phyloP scores from a whole-genome alignment of 2,329 filamentous ascomycete genomes.

The Immersiporthe knoxdaviesiana region DNA sequence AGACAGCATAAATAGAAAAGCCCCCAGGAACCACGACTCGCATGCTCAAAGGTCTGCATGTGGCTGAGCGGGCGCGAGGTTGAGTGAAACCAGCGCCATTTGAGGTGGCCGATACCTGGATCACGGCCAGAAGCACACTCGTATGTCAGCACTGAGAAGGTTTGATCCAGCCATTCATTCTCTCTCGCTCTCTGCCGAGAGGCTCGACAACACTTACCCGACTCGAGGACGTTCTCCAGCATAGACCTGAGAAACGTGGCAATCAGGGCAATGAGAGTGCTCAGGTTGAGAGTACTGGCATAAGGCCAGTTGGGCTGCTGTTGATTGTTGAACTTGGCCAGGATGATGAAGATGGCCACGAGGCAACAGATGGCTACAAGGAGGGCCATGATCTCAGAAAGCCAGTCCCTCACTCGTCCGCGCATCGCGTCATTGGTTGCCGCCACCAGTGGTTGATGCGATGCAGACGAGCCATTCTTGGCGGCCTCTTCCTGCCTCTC shows the following conservation, averaged over 20 bases:
- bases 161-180: not conserved
- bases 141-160: not conserved
- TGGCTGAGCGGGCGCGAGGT: not conserved
- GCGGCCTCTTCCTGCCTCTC: too few relatives aligned
- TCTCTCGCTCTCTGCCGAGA: too few relatives aligned
- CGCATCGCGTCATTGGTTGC: too few relatives aligned
- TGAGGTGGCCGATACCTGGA: slow-evolving; percentile 1
- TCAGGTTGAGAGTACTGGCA: slow-evolving; percentile 1
- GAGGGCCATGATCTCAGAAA: not conserved
- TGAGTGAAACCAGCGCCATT: slow-evolving; percentile 11
- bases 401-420: too few relatives aligned
- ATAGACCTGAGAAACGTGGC: slow-evolving; percentile 9
- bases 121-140: not conserved
- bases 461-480: too few relatives aligned
- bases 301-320: slow-evolving; percentile 8
- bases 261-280: slow-evolving; percentile 11
- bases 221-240: not conserved
- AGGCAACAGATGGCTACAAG: not conserved
- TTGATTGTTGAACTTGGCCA: not conserved
- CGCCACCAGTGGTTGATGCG: too few relatives aligned
- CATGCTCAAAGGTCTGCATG: slow-evolving; percentile 4
- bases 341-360: not conserved
- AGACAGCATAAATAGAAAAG: not conserved
- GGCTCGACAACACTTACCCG: not conserved
- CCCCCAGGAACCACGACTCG: slow-evolving; percentile 6